Evolutionary conservation across 306 rosid genomes (phyloP).

Genomic region (Cyclanthera cordifolia): DNA sequence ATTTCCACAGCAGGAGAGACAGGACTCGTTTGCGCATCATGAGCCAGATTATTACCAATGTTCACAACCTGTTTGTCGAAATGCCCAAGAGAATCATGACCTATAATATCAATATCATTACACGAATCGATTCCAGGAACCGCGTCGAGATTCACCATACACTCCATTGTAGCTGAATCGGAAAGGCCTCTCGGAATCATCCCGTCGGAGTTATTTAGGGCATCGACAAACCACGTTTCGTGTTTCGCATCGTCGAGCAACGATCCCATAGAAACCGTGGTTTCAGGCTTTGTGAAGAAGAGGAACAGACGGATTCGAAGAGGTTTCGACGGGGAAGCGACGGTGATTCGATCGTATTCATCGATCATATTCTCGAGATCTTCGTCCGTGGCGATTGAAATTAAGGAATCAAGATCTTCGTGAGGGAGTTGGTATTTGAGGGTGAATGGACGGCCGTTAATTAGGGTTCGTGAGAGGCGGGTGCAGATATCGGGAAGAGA

Average conservation of each 20-base stretch:
- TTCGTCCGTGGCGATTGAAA: conserved; percentile 68
- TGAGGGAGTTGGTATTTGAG: conserved; percentile 79
- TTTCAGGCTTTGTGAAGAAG: conserved; percentile 61
- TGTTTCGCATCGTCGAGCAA: conserved; percentile 69
- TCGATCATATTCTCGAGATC: conserved; percentile 92
- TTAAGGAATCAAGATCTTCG: conserved; percentile 73
- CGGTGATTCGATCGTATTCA: conserved; percentile 54
- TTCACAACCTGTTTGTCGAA: conserved; percentile 28
- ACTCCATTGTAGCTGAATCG: conserved; percentile 47
- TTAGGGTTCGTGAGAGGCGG: conserved; percentile 55
- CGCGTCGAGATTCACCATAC: conserved; percentile 40
- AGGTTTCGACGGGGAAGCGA: conserved; percentile 31
- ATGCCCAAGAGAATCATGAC: conserved; percentile 20
- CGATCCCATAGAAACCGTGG: conserved; percentile 65
- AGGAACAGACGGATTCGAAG: conserved; percentile 60
- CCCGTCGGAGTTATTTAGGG: conserved; percentile 56
- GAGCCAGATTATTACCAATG: conserved; percentile 15
- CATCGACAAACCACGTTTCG: conserved; percentile 90
- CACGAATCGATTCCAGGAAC: conserved; percentile 45
- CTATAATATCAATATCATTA: conserved; percentile 46
- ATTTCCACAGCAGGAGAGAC: conserved; percentile 53
- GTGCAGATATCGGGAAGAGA: conserved; percentile 47
- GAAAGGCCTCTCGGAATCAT: conserved; percentile 38
- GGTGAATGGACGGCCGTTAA: conserved; percentile 69
- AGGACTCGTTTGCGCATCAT: conserved; percentile 35